Evolutionary conservation across 805 yeast genomes (phyloP), one percentile per base, ranked within the genome.

Genomic region (Starmerella bombi): DNA sequence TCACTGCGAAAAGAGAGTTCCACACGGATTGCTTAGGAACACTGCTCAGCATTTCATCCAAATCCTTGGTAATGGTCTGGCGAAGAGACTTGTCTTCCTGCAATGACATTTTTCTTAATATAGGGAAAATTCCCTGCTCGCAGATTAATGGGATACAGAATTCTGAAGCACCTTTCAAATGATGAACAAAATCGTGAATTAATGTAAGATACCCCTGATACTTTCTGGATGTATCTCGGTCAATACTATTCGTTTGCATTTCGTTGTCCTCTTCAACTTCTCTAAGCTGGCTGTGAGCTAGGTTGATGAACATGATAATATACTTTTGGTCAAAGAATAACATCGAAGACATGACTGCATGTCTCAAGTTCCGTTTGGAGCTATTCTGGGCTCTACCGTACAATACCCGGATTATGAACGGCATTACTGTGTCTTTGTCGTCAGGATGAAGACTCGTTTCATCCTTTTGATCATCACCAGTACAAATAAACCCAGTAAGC

Each of bases 371-470:
- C 41, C 73, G 70, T 54, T 81, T 81, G 22, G 76, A 71, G 44
- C 83, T 84, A 56, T 77, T 70, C 59, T 83, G 93, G 7, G 85
- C 83, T 42, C 93, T 70, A 7, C 97, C 97, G 59, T 78, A 88
- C 17, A 91, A 62, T 20, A 91, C 77, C 49, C 95, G 64, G 36
- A 85, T 56, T 3, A 85, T 69, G 23, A 81, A 53, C 1, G 93
- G 91, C 71, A 84, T 72, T 2, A 88, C 67, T 1, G 46, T 58
- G 2, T 57, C 63, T 14, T 69, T 62, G 55, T 91, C 96, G 3
- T 64, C 65, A 6, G 64, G 67, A 46, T 80, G 83, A 40, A 85
- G 66, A 2, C 67, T 59, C 8, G 44, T 51, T 15, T 60, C 61
- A 3, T 61, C 65, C 7, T 74, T 36, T 12, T 39, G 69, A 4